Evolutionary conservation across 2,329 filamentous ascomycete species (phyloP).

Genomic region (Cladosporium austrohemisphaericum): DNA sequence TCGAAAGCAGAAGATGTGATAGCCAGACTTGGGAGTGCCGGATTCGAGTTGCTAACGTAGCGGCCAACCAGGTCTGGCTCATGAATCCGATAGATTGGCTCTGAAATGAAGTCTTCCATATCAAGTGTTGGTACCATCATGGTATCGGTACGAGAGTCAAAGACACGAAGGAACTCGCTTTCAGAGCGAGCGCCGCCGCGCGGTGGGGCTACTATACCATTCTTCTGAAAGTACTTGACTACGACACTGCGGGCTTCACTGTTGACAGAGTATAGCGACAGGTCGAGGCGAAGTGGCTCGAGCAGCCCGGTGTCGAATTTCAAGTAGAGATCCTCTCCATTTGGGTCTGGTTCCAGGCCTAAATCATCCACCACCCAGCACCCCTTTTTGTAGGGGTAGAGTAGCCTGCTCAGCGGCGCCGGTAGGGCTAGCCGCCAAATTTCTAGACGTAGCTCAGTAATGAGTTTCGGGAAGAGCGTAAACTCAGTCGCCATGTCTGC

Average conservation of each 20-base stretch:
- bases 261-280: slow-evolving; percentile 4
- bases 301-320: slow-evolving; percentile 5
- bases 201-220: neutral
- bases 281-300: neutral
- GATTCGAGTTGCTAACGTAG: neutral
- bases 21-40: neutral
- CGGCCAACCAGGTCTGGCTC: neutral
- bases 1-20: neutral
- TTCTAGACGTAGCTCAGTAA: slow-evolving; percentile 8
- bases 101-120: neutral
- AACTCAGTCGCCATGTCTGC: slow-evolving; percentile 7
- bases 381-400: neutral
- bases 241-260: slow-evolving; percentile 12
- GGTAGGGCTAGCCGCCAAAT: neutral
- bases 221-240: slow-evolving; percentile 2
- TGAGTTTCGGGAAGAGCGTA: slow-evolving; percentile 9
- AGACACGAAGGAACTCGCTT: neutral
- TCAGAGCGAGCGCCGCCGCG: neutral
- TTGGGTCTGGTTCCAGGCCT: slow-evolving; percentile 6
- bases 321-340: slow-evolving; percentile 8
- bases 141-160: neutral
- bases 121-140: slow-evolving; percentile 4
- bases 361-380: slow-evolving; percentile 3
- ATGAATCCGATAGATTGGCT: neutral
- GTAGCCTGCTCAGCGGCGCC: neutral